Evolutionary conservation across 202 grass and related monocot species (phyloP).

Genomic region (Panicum virgatum): DNA sequence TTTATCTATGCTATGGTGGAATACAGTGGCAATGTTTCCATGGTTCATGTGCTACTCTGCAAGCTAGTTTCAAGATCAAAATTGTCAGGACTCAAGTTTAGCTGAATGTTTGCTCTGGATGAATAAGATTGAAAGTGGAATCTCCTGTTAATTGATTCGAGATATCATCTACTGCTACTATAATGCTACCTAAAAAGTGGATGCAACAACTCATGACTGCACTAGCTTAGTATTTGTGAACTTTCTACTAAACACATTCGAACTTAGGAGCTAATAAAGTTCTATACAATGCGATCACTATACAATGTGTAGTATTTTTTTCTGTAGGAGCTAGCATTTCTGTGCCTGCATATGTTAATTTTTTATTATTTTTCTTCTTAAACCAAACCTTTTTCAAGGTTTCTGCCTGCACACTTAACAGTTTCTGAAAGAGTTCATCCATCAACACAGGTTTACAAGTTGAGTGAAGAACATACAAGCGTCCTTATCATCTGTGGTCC

Average conservation of each 20-base stretch:
- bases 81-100: background rate
- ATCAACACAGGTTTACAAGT: slow-evolving; percentile 69
- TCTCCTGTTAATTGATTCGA: background rate
- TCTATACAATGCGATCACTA: background rate
- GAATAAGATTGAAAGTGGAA: background rate
- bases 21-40: background rate
- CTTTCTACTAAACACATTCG: background rate
- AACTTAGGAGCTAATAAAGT: background rate
- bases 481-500: slow-evolving; percentile 69
- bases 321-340: background rate
- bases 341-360: background rate
- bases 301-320: background rate
- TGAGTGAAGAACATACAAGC: slow-evolving; percentile 50
- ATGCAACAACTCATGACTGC: background rate
- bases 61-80: background rate
- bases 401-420: background rate
- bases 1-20: background rate
- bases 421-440: slow-evolving; percentile 14
- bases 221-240: background rate
- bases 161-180: background rate
- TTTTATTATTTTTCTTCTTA: background rate
- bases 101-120: background rate
- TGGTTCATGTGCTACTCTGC: background rate
- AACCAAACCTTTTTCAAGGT: background rate
- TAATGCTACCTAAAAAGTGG: background rate